Base-by-base conservation (phyloP, 352 stramenopile species). In the Aphanomyces cochlioides region DNA sequence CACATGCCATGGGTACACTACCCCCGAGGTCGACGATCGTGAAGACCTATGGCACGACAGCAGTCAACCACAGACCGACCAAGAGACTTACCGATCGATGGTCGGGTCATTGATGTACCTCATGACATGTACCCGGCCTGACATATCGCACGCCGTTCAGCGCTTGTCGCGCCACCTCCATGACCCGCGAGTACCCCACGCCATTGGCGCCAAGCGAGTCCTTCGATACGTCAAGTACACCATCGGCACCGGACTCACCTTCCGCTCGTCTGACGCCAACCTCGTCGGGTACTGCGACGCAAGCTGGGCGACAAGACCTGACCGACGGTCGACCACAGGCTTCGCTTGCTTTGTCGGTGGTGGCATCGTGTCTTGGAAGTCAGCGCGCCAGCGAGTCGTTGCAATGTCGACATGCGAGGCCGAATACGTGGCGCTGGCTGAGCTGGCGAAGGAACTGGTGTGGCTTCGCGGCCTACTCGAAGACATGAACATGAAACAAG, bases 371-470 rank as follows among this genome's bases (percentile, higher is more conserved):
- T 45, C 65, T 2, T 71, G 65, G 65, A 71, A 56, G 39, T 56
- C 21, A 8, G 21, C 50, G 34, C 50, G 45, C n/a, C 53, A 71
- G 53, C 50, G 50, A 12, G 47, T 67, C 45, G 72, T 75, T 7
- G 63, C 72, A 3, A 53, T 75, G 15, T 74, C 65, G 15, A 66
- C 48, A 17, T 60, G 66, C 21, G 69, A 77, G 50, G 69, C 67
- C 15, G 72, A 77, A 8, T 77, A 77, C 56, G 69, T 73, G 15
- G 72, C 67, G 2, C 66, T 76, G n/a, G 57, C 28, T 37, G 40
- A 74, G 6, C 37, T 48, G 48, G 59, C 60, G 17, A 72, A 76
- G n/a, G 72, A 76, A 43, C 3, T 74, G 0, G 4, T 74, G 1
- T 77, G 72, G 68, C 40, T 72, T 6, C 45, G 60, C 21, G 45